phyloP scores from a whole-genome alignment of 768 basidiomycete species.

The Cubamyces sp. region DNA sequence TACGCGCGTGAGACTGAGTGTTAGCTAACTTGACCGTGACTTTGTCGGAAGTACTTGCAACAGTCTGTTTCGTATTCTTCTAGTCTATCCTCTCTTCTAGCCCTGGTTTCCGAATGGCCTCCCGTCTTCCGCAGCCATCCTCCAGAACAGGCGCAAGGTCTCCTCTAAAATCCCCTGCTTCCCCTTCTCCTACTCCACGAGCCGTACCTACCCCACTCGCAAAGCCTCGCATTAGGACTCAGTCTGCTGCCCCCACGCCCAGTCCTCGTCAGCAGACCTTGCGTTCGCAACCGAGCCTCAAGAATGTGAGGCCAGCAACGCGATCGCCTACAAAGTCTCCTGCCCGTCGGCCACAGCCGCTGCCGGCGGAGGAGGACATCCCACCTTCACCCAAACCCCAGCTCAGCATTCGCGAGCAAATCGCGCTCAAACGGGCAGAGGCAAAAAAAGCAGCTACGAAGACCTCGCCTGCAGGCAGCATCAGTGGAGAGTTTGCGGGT shows the following conservation, averaged over 20 bases:
- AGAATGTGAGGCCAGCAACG: constrained; percentile 24
- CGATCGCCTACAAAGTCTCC: constrained; percentile 25
- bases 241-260: constrained; percentile 11
- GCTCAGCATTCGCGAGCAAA: constrained; percentile 72
- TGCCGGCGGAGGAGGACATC: constrained; percentile 15
- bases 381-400: constrained; percentile 33
- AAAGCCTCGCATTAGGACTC: constrained; percentile 13
- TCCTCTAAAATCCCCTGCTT: constrained; percentile 30
- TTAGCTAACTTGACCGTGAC: too few relatives aligned
- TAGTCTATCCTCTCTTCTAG: not conserved
- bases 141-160: constrained; percentile 33
- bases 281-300: constrained; percentile 27
- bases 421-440: constrained; percentile 78
- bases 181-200: constrained; percentile 26
- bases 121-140: constrained; percentile 44
- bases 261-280: constrained; percentile 22
- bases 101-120: constrained; percentile 36
- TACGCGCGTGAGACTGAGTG: not conserved
- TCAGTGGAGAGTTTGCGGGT: constrained; percentile 37
- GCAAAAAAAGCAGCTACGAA: constrained; percentile 58
- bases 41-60: not conserved
- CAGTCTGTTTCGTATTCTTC: not conserved
- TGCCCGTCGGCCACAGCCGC: constrained; percentile 14
- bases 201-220: constrained; percentile 14
- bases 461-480: constrained; percentile 23